Evolutionary conservation across 2,329 filamentous ascomycete species (phyloP), one percentile per base, ranked within the genome.

Genomic region (Fusarium vanettenii): DNA sequence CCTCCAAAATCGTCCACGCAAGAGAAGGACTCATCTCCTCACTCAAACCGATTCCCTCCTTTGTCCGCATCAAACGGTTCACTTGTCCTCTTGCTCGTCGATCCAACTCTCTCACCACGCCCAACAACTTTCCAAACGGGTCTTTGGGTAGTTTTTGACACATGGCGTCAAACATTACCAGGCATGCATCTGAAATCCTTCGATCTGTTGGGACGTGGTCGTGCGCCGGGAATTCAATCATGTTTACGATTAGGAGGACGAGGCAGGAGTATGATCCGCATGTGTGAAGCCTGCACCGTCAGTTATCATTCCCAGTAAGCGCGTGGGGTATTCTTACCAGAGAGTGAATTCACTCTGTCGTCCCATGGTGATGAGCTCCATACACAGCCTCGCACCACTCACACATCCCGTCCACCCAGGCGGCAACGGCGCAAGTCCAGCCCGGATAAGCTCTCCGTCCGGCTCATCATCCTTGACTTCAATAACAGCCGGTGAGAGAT

Each of bases 201-300:
- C 63, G 60, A 6, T 78, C 74, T 0, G 61, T 37, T 1, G 25
- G 5, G 2, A 69, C 56, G 2, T 56, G 27, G 9, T 29, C 41
- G 5, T 74, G 66, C 22, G 62, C 66, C 5, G 76, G 76, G 45
- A 68, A 73, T 35, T 78, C 76, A 3, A 78, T 72, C 43, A 77
- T 75, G 16, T 78, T 78, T 29, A 78, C 63, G 14, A 75, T 59
- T 0, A 78, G 45, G 14, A 78, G 60, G 14, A 75, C 35, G 5
- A 78, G 33, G 16, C 67, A 74, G 0, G 72, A 71, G 5, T 69
- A 71, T 16, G 66, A 66, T 29, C 70, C 64, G 43, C 76, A 78
- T 8, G 59, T 66, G 3, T 72, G 72, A 6, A 78, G 67, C 76
- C 76, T 78, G 2, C 16, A 5, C 10, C 1, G 13, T 65, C 3